phyloP scores from a whole-genome alignment of 2,329 filamentous ascomycete genomes.

The Fusarium tupiense region DNA sequence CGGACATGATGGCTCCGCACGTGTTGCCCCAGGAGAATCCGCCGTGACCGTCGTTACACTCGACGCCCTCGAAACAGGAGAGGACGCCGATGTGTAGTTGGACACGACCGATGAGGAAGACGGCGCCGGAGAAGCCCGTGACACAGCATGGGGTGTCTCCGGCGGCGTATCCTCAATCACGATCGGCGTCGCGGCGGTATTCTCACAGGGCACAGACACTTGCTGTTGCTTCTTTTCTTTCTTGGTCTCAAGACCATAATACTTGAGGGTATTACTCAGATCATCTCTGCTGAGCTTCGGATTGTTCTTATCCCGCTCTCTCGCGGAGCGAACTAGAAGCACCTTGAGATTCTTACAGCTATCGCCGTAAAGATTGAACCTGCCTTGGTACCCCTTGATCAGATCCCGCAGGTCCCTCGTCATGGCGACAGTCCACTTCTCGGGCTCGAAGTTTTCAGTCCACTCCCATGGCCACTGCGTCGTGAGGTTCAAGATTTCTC shows the following conservation, averaged over 20 bases:
- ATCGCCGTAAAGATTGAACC: too few species aligned
- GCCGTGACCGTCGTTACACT: neutral
- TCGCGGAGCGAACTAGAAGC: rapidly evolving
- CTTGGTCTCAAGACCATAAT: neutral
- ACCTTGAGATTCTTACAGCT: neutral
- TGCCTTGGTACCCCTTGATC: neutral
- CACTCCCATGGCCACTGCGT: neutral
- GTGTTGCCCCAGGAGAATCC: neutral
- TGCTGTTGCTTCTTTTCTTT: neutral
- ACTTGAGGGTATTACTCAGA: neutral
- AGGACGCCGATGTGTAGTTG: neutral
- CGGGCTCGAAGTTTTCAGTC: neutral
- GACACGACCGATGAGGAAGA: neutral
- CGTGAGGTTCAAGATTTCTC: neutral
- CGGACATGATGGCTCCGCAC: neutral
- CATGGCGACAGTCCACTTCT: neutral
- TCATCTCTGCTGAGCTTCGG: neutral
- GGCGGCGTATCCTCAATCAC: neutral
- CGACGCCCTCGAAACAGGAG: neutral
- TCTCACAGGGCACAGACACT: neutral
- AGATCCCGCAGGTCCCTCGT: neutral
- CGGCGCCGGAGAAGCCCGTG: neutral
- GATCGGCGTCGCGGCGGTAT: neutral
- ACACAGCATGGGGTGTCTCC: neutral
- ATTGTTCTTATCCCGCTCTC: neutral